A percentile compares a stretch with the other conserved stretches of the same genome.
Evolutionary conservation across 176 grass and related monocot species (phyloP).

Genomic region (Ensete ventricosum): DNA sequence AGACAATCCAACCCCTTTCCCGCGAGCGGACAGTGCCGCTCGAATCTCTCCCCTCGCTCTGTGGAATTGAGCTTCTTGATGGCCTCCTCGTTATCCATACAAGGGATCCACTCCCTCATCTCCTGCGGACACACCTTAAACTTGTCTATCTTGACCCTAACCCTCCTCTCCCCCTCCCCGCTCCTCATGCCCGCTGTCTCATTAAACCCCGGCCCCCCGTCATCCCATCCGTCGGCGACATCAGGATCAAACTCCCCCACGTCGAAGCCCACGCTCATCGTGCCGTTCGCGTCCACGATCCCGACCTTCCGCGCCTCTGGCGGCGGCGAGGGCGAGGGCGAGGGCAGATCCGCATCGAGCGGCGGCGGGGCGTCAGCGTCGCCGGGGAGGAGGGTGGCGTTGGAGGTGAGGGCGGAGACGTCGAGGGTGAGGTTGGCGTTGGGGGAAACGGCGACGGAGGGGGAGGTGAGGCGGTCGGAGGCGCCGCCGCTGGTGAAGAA

Average conservation of each 20-base stretch:
- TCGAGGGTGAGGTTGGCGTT: slow-evolving; percentile 1
- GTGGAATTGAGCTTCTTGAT: slow-evolving; percentile 33
- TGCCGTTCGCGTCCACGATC: slow-evolving; percentile 33
- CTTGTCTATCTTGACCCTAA: slow-evolving; percentile 13
- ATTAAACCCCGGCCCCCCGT: not conserved
- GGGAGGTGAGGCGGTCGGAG: not conserved
- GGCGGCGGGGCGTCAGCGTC: not conserved
- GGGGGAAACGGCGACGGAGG: not conserved
- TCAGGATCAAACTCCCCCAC: slow-evolving; percentile 8
- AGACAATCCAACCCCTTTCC: slow-evolving; percentile 31
- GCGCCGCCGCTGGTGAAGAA: slow-evolving; percentile 9
- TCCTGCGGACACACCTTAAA: slow-evolving; percentile 29
- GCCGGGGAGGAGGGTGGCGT: no score
- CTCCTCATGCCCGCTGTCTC: not conserved
- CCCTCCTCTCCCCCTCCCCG: slow-evolving; percentile 3
- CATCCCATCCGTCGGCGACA: slow-evolving; percentile 8
- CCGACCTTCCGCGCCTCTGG: slow-evolving; percentile 18
- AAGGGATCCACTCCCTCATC: slow-evolving; percentile 39
- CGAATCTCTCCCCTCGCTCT: slow-evolving; percentile 32
- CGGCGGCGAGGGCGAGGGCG: not conserved
- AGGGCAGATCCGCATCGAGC: not conserved
- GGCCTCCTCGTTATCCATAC: slow-evolving; percentile 36
- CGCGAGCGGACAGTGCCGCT: slow-evolving; percentile 34
- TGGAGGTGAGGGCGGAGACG: no score
- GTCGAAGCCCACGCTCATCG: slow-evolving; percentile 35